phyloP scores from a whole-genome alignment of 257 asterid species.

The Knoxia roxburghii region DNA sequence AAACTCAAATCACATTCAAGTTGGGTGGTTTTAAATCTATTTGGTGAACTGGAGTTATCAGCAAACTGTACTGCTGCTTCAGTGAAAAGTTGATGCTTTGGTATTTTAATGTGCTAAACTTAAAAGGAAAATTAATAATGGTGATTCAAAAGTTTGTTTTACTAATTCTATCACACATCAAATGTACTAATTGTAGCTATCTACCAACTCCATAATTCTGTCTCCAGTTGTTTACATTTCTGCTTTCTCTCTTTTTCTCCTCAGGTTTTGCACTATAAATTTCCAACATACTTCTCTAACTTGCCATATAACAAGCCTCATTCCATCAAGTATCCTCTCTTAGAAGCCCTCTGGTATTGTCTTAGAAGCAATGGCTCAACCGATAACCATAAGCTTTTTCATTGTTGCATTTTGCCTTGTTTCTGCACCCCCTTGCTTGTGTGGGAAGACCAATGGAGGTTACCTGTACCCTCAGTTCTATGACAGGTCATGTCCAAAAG shows the following conservation, averaged over 20 bases:
- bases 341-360: background rate
- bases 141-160: conserved; percentile 14
- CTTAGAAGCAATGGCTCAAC: conserved; percentile 31
- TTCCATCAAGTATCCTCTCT: background rate
- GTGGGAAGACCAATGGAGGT: conserved; percentile 36
- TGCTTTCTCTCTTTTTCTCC: background rate
- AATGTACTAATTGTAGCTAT: conserved; percentile 24
- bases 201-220: conserved; percentile 50
- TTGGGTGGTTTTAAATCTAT: background rate
- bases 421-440: conserved; percentile 52
- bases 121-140: background rate
- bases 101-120: background rate
- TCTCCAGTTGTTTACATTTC: background rate
- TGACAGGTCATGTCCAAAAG: conserved; percentile 66
- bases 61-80: background rate
- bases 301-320: conserved; percentile 29
- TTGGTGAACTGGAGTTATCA: conserved; percentile 3
- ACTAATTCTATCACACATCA: conserved; percentile 9
- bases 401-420: conserved; percentile 33
- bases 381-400: conserved; percentile 34
- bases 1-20: no score
- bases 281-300: conserved; percentile 17
- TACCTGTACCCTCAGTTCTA: conserved; percentile 76
- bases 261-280: conserved; percentile 38
- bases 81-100: background rate